These are phyloP conservation scores for Biscogniauxia marginata DNA, from an alignment of 2,329 filamentous ascomycete genomes.

Conservation along the genomic window DNA sequence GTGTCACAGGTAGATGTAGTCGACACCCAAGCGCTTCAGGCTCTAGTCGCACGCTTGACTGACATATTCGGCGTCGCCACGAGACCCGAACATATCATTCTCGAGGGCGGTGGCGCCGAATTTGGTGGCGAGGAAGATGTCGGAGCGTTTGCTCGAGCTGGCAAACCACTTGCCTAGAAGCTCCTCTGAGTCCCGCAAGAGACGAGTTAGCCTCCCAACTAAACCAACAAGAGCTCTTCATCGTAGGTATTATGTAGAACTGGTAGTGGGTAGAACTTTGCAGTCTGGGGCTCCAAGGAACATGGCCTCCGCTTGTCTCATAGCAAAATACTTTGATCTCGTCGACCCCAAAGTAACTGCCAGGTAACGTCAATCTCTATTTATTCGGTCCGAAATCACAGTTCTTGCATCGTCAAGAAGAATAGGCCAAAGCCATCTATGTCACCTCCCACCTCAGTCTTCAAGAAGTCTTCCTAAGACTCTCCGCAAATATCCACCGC, in stretches of 20 bases:
- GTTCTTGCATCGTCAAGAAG: constrained; percentile 22
- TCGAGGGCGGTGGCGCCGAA: constrained; percentile 39
- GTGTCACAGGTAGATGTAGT: constrained; percentile 47
- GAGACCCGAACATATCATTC: constrained; percentile 10
- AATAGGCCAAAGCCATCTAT: constrained; percentile 29
- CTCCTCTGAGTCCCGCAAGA: constrained; percentile 35
- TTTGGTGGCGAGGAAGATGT: constrained; percentile 50
- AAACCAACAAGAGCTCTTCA: neutral
- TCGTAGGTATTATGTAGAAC: constrained; percentile 30
- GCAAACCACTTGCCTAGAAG: constrained; percentile 39
- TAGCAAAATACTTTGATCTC: constrained; percentile 26
- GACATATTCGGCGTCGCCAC: constrained; percentile 24
- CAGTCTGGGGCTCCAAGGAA: neutral
- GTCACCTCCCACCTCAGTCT: constrained; percentile 20
- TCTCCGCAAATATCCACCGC: constrained; percentile 44
- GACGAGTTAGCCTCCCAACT: neutral
- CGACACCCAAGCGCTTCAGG: constrained; percentile 28
- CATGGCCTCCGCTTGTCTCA: constrained; percentile 16
- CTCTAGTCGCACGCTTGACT: constrained; percentile 7
- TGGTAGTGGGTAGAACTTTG: neutral
- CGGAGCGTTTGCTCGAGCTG: constrained; percentile 40
- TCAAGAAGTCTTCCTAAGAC: constrained; percentile 34
- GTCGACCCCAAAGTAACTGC: constrained; percentile 23
- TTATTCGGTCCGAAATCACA: neutral
- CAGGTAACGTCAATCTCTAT: neutral